These are phyloP conservation scores for Fusarium sp. DNA, from an alignment of 2,329 filamentous ascomycete species.

Conservation along the genomic window DNA sequence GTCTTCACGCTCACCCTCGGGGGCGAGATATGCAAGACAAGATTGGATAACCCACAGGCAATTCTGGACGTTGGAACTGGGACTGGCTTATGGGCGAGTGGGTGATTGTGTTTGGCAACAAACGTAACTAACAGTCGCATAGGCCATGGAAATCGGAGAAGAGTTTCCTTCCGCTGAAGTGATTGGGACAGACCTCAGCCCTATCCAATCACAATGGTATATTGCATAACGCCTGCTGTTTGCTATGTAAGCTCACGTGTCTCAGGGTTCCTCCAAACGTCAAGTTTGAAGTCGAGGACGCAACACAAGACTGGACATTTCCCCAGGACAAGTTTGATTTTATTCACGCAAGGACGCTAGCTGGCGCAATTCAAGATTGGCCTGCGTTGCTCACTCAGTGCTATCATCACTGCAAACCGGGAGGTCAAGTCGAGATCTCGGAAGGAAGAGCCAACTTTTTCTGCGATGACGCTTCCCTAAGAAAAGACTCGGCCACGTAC, in stretches of 20 bases:
- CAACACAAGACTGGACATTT: conserved; percentile 11
- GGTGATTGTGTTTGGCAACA: neutral
- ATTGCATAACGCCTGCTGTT: too few relatives aligned
- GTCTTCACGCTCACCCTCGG: conserved; percentile 58
- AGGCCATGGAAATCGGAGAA: conserved; percentile 57
- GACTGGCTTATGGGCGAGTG: conserved; percentile 18
- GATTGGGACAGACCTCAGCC: conserved; percentile 41
- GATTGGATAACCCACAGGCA: conserved; percentile 27
- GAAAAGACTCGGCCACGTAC: conserved; percentile 29
- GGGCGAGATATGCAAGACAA: conserved; percentile 49
- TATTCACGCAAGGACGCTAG: conserved; percentile 42
- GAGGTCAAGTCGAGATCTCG: conserved; percentile 26
- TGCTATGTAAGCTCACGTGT: neutral
- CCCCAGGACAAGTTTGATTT: conserved; percentile 13
- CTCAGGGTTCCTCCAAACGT: conserved; percentile 40
- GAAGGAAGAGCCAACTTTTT: conserved; percentile 38
- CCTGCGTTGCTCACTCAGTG: conserved; percentile 30
- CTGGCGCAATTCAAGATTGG: conserved; percentile 45
- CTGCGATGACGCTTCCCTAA: conserved; percentile 39
- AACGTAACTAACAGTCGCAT: neutral
- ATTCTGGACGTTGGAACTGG: conserved; percentile 43
- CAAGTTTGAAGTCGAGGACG: conserved; percentile 27
- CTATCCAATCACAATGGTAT: conserved; percentile 40
- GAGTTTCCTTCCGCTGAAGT: conserved; percentile 36
- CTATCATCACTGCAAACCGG: conserved; percentile 29